Percentiles rank a stretch among this genome's conserved stretches.
These are phyloP conservation scores for Fonsecaea pedrosoi DNA, from an alignment of 2,329 filamentous ascomycete species.

Conservation along the genomic window DNA sequence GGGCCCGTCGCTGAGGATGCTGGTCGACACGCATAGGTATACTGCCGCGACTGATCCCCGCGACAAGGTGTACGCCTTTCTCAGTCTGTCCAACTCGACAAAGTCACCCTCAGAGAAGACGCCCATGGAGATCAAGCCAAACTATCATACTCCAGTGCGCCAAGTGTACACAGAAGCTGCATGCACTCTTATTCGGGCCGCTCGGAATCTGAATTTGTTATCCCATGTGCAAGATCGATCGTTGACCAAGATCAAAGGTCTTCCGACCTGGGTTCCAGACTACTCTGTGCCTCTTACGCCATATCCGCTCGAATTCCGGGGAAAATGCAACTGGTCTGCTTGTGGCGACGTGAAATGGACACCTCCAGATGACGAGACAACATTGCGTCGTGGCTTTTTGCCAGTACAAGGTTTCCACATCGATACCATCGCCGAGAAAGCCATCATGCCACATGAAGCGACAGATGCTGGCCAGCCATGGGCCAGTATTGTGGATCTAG, in stretches of 20 bases:
- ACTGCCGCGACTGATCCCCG: slow-evolving; percentile 20
- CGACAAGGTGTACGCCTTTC: slow-evolving; percentile 22
- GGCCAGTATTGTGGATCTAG: slow-evolving; percentile 22
- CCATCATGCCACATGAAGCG: slow-evolving; percentile 19
- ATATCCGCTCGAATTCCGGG: slow-evolving; percentile 22
- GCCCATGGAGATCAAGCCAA: slow-evolving; percentile 12
- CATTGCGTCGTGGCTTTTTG: slow-evolving; percentile 5
- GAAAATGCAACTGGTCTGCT: slow-evolving; percentile 21
- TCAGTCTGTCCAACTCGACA: slow-evolving; percentile 9
- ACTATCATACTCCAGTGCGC: slow-evolving; percentile 15
- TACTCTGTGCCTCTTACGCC: slow-evolving; percentile 17
- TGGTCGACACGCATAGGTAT: slow-evolving; percentile 19
- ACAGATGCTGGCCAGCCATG: slow-evolving; percentile 21
- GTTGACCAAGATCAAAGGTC: slow-evolving; percentile 14
- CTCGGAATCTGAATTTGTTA: slow-evolving; percentile 11
- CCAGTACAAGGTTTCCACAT: slow-evolving; percentile 21
- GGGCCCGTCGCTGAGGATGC: slow-evolving; percentile 11
- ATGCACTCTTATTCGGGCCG: slow-evolving; percentile 9
- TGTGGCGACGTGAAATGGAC: slow-evolving; percentile 17
- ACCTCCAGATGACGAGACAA: slow-evolving; percentile 5
- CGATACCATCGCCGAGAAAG: slow-evolving; percentile 17
- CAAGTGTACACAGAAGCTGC: slow-evolving; percentile 20
- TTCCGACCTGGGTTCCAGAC: slow-evolving; percentile 22
- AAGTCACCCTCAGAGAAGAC: neutral
- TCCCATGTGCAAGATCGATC: slow-evolving; percentile 21